phyloP scores from a whole-genome alignment of 2,329 filamentous ascomycete genomes.

The Cytospora chrysosperma region DNA sequence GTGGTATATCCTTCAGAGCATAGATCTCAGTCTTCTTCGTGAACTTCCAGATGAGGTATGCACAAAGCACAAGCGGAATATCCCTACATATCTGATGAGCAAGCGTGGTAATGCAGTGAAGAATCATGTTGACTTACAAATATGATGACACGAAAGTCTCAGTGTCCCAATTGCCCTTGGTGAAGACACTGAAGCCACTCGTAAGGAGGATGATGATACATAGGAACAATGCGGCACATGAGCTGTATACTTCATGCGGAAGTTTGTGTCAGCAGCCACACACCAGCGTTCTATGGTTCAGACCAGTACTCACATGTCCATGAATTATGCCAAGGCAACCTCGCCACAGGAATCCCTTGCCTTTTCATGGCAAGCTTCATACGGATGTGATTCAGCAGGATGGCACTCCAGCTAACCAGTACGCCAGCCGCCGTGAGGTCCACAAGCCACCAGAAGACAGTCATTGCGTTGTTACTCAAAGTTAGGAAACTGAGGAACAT shows the following conservation, averaged over 20 bases:
- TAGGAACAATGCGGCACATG: constrained; percentile 59
- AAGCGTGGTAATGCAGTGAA: background rate
- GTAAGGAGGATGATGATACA: constrained; percentile 67
- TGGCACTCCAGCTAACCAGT: constrained; percentile 61
- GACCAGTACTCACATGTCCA: constrained; percentile 54
- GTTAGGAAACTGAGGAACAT: constrained; percentile 59
- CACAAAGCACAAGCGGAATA: constrained; percentile 56
- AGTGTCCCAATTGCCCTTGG: constrained; percentile 56
- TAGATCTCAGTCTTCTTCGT: constrained; percentile 60
- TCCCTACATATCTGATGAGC: constrained; percentile 41
- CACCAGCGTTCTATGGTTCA: background rate
- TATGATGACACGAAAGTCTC: constrained; percentile 61
- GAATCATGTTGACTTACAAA: constrained; percentile 44
- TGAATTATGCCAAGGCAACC: constrained; percentile 61
- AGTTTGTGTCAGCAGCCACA: constrained; percentile 1
- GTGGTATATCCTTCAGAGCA: constrained; percentile 49
- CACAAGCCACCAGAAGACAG: constrained; percentile 66
- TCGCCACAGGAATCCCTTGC: constrained; percentile 49
- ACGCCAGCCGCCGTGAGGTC: constrained; percentile 62
- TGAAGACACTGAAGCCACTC: constrained; percentile 65
- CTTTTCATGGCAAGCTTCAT: constrained; percentile 52
- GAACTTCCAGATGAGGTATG: constrained; percentile 65
- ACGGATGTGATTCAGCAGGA: constrained; percentile 60
- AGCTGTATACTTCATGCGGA: constrained; percentile 51
- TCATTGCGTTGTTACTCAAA: constrained; percentile 56